Conservation (phyloP, 768 basidiomycete species). For the Leccinum barrowsii region DNA sequence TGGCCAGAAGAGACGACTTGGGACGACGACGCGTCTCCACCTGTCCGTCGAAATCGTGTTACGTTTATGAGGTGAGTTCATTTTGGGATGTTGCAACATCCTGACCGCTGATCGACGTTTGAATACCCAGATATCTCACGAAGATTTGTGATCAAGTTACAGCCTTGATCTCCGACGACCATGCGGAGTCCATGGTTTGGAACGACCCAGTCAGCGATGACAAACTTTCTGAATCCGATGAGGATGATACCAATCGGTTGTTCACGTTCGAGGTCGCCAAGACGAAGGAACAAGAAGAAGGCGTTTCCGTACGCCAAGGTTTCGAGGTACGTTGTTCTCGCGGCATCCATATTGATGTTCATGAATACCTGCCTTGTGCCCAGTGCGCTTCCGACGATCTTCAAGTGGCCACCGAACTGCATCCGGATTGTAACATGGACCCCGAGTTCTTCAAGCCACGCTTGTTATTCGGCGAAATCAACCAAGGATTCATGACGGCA, state of each 20-base stretch:
- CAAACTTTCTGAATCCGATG: slow-evolving; percentile 24
- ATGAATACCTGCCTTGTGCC: neutral
- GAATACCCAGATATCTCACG: slow-evolving; percentile 46
- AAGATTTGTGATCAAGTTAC: slow-evolving; percentile 54
- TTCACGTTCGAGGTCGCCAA: slow-evolving; percentile 56
- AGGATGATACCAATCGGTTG: slow-evolving; percentile 44
- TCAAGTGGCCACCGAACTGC: slow-evolving; percentile 8
- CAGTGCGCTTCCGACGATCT: slow-evolving; percentile 19
- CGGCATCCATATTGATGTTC: no score
- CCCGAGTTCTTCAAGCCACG: slow-evolving; percentile 24
- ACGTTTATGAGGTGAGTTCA: slow-evolving; percentile 56
- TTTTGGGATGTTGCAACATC: neutral
- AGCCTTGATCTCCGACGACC: slow-evolving; percentile 45
- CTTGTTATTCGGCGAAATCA: slow-evolving; percentile 38
- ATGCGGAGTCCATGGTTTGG: slow-evolving; percentile 45
- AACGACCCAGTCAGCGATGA: slow-evolving; percentile 30
- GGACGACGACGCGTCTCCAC: slow-evolving; percentile 46
- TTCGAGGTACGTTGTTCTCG: slow-evolving; percentile 36
- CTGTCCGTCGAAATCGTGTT: slow-evolving; percentile 48
- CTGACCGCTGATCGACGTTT: neutral
- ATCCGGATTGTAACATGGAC: slow-evolving; percentile 21
- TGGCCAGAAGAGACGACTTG: slow-evolving; percentile 64
- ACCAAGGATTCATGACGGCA: slow-evolving; percentile 38
- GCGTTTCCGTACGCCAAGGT: slow-evolving; percentile 40
- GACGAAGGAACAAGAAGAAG: slow-evolving; percentile 54